Conservation (phyloP, 2,329 filamentous ascomycete species). For the Fusarium buharicum region DNA sequence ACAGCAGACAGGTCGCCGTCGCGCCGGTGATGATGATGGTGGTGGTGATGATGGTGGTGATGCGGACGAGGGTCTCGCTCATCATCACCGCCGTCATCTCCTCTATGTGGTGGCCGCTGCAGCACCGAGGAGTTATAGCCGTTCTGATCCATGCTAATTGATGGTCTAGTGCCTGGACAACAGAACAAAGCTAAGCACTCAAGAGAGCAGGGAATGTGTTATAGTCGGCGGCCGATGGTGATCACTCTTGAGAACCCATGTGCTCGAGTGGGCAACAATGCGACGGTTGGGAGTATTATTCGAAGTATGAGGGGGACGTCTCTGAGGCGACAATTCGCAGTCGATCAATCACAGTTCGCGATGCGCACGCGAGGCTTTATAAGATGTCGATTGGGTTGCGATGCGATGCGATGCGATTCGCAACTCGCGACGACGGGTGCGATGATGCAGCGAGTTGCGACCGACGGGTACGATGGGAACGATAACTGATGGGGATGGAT, state of each 20-base stretch:
- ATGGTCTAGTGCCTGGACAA: constrained; percentile 30
- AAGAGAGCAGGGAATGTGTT: constrained; percentile 31
- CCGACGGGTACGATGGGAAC: constrained; percentile 15
- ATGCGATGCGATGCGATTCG: constrained; percentile 39
- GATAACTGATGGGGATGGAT: constrained; percentile 22
- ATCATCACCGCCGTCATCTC: constrained; percentile 55
- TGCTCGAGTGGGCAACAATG: constrained; percentile 40
- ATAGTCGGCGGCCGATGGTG: constrained; percentile 35
- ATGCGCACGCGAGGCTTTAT: constrained; percentile 44
- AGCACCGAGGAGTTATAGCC: constrained; percentile 63
- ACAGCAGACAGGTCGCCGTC: constrained; percentile 49
- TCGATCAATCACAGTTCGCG: constrained; percentile 38
- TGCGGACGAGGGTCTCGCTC: constrained; percentile 48
- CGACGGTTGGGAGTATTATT: constrained; percentile 34
- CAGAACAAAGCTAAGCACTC: constrained; percentile 26
- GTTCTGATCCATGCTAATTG: constrained; percentile 56
- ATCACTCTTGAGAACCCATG: constrained; percentile 43
- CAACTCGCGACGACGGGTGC: constrained; percentile 31
- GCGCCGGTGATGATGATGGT: constrained; percentile 54
- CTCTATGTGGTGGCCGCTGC: constrained; percentile 54
- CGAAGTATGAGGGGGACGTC: constrained; percentile 25
- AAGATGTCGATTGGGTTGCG: constrained; percentile 15
- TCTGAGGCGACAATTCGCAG: constrained; percentile 32
- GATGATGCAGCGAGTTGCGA: constrained; percentile 37
- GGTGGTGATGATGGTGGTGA: constrained; percentile 52